These are phyloP conservation scores for Ciborinia camelliae DNA, from an alignment of 2,329 filamentous ascomycete species.

Conservation along the genomic window DNA sequence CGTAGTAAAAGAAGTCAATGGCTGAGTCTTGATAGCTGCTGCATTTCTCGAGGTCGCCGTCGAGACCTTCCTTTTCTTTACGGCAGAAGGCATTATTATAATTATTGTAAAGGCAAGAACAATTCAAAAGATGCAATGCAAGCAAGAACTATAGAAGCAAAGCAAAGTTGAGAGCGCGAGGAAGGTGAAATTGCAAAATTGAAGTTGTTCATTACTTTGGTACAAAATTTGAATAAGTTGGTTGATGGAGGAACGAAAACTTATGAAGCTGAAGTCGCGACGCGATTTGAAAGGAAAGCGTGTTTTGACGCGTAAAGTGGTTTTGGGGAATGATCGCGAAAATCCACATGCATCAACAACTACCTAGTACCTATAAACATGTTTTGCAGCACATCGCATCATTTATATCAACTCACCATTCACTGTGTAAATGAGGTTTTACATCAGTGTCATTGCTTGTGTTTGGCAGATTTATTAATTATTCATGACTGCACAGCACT, in stretches of 20 bases:
- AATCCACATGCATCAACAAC: not conserved
- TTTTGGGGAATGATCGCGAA: conserved; percentile 17
- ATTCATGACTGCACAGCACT: no score
- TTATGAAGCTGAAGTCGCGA: conserved; percentile 26
- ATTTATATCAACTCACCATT: no score
- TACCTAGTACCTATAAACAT: not conserved
- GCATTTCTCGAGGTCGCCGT: conserved; percentile 23
- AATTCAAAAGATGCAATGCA: conserved; percentile 6
- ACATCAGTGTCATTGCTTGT: no score
- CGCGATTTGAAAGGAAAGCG: conserved; percentile 20
- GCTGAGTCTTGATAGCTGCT: conserved; percentile 26
- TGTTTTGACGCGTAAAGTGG: conserved; percentile 34
- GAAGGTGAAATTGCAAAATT: conserved; percentile 22
- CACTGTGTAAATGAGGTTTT: no score
- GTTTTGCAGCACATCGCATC: not conserved
- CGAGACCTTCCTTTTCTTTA: conserved; percentile 35
- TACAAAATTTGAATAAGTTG: conserved; percentile 8
- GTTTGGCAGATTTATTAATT: not conserved
- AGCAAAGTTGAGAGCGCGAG: not conserved
- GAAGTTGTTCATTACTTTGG: conserved; percentile 20
- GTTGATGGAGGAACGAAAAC: conserved; percentile 15
- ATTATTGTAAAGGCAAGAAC: conserved; percentile 24
- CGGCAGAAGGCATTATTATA: conserved; percentile 34
- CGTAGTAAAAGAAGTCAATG: conserved; percentile 44
- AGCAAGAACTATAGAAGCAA: conserved; percentile 13